Conservation (phyloP, 1,139 yeast species). For the Yamadazyma taylorii region DNA sequence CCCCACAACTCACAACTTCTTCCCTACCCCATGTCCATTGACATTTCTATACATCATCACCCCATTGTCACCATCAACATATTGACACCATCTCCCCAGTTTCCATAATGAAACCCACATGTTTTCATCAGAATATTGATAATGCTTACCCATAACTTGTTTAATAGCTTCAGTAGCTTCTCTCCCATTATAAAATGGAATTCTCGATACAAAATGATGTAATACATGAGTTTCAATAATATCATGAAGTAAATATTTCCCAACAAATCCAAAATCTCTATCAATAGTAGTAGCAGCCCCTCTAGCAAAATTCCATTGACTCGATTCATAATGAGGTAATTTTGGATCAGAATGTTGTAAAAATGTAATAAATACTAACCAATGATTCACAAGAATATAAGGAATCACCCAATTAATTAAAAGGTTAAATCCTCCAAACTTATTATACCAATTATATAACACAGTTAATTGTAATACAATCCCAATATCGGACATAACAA, state of each 20-base stretch:
- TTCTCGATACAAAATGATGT: constrained; percentile 62
- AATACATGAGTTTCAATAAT: constrained; percentile 65
- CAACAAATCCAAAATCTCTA: constrained; percentile 60
- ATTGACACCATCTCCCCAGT: constrained; percentile 55
- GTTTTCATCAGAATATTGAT: constrained; percentile 51
- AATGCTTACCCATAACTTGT: constrained; percentile 61
- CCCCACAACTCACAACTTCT: constrained; percentile 9
- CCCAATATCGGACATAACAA: constrained; percentile 56
- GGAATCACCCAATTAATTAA: constrained; percentile 56
- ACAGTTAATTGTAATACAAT: constrained; percentile 38
- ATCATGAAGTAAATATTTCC: constrained; percentile 59
- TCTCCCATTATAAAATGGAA: constrained; percentile 63
- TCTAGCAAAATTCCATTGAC: constrained; percentile 63
- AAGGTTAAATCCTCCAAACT: constrained; percentile 48
- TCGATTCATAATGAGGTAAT: constrained; percentile 58
- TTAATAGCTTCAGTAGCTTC: constrained; percentile 59
- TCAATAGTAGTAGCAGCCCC: constrained; percentile 70
- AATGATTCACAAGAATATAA: constrained; percentile 58
- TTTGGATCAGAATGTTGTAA: constrained; percentile 60
- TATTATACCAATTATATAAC: constrained; percentile 49
- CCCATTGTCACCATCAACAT: constrained; percentile 61
- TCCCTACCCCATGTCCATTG: constrained; percentile 45
- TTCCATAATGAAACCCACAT: constrained; percentile 63
- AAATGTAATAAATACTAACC: constrained; percentile 63
- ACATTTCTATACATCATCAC: constrained; percentile 60